Evolutionary conservation across 257 asterid species (phyloP).

Genomic region (Cordia subcordata): DNA sequence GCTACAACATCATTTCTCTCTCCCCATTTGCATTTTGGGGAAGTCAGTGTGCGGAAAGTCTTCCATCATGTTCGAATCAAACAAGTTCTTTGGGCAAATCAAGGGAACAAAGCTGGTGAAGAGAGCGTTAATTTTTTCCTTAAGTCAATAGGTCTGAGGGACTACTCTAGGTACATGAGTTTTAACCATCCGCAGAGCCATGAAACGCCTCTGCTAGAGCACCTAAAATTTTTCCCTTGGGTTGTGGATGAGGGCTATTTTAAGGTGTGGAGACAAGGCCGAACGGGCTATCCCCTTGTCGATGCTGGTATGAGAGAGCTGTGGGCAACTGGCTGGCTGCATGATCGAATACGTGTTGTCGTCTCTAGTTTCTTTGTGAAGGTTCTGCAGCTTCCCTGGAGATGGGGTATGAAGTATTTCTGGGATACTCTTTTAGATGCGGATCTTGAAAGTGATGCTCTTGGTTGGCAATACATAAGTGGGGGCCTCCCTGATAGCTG

Average conservation of each 20-base stretch:
- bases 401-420: constrained; percentile 98
- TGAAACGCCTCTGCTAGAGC: constrained; percentile 81
- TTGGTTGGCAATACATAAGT: constrained; percentile 94
- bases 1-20: constrained; percentile 91
- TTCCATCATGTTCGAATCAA: constrained; percentile 83
- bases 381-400: constrained; percentile 91
- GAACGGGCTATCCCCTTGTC: constrained; percentile 91
- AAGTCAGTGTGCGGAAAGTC: constrained; percentile 83
- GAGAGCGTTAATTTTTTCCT: constrained; percentile 88
- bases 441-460: constrained; percentile 94
- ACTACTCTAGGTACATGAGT: constrained; percentile 86
- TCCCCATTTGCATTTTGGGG: constrained; percentile 89
- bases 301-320: constrained; percentile 98
- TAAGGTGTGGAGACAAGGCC: constrained; percentile 91
- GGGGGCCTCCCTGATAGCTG: constrained; percentile 88
- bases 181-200: constrained; percentile 94
- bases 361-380: constrained; percentile 95
- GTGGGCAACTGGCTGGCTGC: constrained; percentile 99
- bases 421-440: constrained; percentile 97
- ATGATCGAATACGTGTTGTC: constrained; percentile 82
- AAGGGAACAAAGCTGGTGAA: constrained; percentile 77
- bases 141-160: constrained; percentile 86
- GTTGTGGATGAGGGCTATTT: constrained; percentile 72
- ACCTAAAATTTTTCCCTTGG: constrained; percentile 80
- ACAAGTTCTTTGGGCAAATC: constrained; percentile 87